A percentile compares a stretch with the other conserved stretches of the same genome.
Conservation (phyloP, 2,329 filamentous ascomycete species). For the Phyllosticta capitalensis region DNA sequence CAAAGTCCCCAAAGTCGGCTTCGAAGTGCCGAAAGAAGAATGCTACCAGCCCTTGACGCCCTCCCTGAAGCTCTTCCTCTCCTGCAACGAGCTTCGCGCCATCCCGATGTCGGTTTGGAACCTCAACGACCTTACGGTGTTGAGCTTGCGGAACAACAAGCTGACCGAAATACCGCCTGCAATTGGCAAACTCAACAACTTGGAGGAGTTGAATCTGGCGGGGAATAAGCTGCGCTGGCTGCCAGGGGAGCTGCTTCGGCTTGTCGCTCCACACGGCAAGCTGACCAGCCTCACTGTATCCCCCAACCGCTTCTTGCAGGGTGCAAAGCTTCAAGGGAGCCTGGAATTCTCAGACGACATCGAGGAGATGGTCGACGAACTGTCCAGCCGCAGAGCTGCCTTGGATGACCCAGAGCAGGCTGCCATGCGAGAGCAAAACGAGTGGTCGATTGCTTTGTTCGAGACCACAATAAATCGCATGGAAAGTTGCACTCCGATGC, state of each 20-base stretch:
- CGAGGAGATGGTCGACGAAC: not conserved
- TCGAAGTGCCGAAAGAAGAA: constrained; percentile 47
- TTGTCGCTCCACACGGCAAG: constrained; percentile 37
- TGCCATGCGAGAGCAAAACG: not conserved
- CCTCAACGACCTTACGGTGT: constrained; percentile 51
- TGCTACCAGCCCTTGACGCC: constrained; percentile 52
- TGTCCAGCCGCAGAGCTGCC: not conserved
- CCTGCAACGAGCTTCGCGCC: constrained; percentile 46
- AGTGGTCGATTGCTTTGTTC: constrained; percentile 2
- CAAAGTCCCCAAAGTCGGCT: constrained; percentile 37
- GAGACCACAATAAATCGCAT: not conserved
- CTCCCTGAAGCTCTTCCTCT: constrained; percentile 51
- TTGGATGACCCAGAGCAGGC: not conserved
- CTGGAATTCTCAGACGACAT: constrained; percentile 30
- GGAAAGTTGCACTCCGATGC: not conserved
- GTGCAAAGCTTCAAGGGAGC: constrained; percentile 15
- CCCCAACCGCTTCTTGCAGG: constrained; percentile 54
- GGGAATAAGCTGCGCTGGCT: constrained; percentile 53
- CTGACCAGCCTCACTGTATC: constrained; percentile 47
- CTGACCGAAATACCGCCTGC: constrained; percentile 52
- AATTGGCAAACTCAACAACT: constrained; percentile 48
- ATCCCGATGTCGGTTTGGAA: constrained; percentile 54
- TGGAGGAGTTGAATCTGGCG: constrained; percentile 56
- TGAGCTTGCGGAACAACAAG: constrained; percentile 57
- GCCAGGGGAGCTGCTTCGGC: constrained; percentile 52